phyloP scores from a whole-genome alignment of 495 filamentous ascomycete genomes.

The Apiosordaria backusii region DNA sequence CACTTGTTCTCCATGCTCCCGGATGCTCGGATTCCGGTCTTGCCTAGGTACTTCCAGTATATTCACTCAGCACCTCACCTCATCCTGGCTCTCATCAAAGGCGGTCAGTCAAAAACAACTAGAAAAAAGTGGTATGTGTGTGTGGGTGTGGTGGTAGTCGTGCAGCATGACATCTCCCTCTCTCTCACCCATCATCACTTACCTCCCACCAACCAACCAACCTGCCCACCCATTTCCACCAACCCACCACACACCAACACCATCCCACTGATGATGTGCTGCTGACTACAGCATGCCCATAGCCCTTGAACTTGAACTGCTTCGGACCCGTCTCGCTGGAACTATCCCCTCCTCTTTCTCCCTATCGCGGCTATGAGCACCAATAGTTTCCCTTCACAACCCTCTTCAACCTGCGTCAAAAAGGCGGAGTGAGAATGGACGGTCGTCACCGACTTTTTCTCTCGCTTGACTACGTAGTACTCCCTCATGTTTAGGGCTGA shows the following conservation, averaged over 20 bases:
- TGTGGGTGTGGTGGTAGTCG: not conserved
- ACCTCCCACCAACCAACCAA: not conserved
- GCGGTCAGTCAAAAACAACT: not conserved
- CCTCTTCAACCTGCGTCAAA: not conserved
- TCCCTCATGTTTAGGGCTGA: not conserved
- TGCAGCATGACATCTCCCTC: not conserved
- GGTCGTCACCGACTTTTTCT: not conserved
- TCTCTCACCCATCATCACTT: no score
- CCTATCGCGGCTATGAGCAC: not conserved
- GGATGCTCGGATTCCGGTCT: not conserved
- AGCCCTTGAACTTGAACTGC: not conserved
- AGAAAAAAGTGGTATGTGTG: not conserved
- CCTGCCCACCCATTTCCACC: no score
- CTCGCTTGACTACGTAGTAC: no score
- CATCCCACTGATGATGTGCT: not conserved
- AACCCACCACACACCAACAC: not conserved
- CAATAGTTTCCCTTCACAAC: not conserved
- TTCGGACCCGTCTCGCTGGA: not conserved
- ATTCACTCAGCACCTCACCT: not conserved
- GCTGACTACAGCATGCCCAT: not conserved
- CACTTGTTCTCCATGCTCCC: no score
- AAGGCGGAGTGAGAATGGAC: not conserved
- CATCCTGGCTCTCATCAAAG: not conserved
- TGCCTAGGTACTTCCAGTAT: not conserved
- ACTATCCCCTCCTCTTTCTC: not conserved